A percentile compares a stretch with the other conserved stretches of the same genome.
Conservation (phyloP, 441 rosid species). For the Flueggea neowawraea region DNA sequence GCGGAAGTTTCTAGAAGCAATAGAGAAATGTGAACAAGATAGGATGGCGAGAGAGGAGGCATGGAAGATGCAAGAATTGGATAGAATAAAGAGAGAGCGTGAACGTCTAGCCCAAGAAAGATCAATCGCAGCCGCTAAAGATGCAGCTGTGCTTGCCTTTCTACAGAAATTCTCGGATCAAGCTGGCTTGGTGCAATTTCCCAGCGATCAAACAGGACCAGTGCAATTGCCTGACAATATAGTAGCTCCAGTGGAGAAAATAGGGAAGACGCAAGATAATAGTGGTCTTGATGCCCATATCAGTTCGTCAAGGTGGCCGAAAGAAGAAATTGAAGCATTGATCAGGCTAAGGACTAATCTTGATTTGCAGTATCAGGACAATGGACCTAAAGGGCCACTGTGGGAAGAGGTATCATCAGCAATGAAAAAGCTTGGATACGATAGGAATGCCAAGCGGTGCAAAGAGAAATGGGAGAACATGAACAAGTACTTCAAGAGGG, state of each 20-base stretch:
- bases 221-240: conserved; percentile 12
- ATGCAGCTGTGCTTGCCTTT: conserved; percentile 60
- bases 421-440: conserved; percentile 57
- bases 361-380: conserved; percentile 42
- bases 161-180: conserved; percentile 57
- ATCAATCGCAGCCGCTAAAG: conserved; percentile 59
- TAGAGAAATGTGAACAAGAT: conserved; percentile 53
- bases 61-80: conserved; percentile 59
- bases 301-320: conserved; percentile 66
- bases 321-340: conserved; percentile 58
- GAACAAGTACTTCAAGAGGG: conserved; percentile 75
- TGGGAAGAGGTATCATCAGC: conserved; percentile 63
- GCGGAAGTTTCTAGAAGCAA: conserved; percentile 45
- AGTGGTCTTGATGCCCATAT: conserved; percentile 23
- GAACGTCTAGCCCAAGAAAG: conserved; percentile 59
- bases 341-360: conserved; percentile 46
- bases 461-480: conserved; percentile 84
- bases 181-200: conserved; percentile 21
- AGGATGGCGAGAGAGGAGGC: conserved; percentile 59
- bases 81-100: conserved; percentile 44
- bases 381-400: conserved; percentile 56
- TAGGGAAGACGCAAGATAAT: conserved; percentile 21
- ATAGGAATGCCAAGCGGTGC: conserved; percentile 61
- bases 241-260: conserved; percentile 21
- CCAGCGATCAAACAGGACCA: conserved; percentile 13